These are phyloP conservation scores for Cryptosporidium sp. DNA, from an alignment of 169 alveolate genomes.

Conservation along the genomic window DNA sequence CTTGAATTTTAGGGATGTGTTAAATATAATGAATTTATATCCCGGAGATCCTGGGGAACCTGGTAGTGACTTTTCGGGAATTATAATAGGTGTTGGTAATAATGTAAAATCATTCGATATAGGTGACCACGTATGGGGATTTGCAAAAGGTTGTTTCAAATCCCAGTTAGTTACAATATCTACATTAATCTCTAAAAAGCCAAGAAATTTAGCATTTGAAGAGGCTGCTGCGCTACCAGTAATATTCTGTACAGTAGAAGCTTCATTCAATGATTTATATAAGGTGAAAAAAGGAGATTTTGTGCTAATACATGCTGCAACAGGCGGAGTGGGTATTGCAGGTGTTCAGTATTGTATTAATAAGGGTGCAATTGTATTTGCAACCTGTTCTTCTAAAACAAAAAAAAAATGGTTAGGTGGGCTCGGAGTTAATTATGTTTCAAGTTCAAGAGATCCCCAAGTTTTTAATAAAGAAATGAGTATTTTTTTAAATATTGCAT, in stretches of 20 bases:
- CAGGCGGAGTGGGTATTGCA: constrained; percentile 79
- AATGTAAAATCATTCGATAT: constrained; percentile 10
- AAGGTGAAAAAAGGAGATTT: constrained; percentile 77
- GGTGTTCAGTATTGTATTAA: constrained; percentile 74
- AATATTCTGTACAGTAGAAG: constrained; percentile 69
- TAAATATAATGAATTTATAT: constrained; percentile 82
- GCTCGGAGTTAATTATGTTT: constrained; percentile 66
- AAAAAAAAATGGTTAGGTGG: constrained; percentile 63
- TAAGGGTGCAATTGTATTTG: constrained; percentile 75
- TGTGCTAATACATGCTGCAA: constrained; percentile 77
- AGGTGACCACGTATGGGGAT: constrained; percentile 72
- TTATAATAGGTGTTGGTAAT: constrained; percentile 10
- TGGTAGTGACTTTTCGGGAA: constrained; percentile 73
- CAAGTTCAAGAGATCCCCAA: constrained; percentile 72
- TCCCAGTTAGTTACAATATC: constrained; percentile 48
- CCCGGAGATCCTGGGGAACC: constrained; percentile 75
- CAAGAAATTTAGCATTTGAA: constrained; percentile 66
- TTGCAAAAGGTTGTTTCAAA: constrained; percentile 63
- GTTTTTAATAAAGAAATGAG: constrained; percentile 41
- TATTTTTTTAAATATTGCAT: constrained; percentile 3
- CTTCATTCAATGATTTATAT: constrained; percentile 79
- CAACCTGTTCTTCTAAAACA: constrained; percentile 59
- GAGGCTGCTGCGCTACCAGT: constrained; percentile 78
- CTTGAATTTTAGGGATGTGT: constrained; percentile 84
- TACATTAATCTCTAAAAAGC: constrained; percentile 53